Percentiles rank a stretch among this genome's conserved stretches.
Evolutionary conservation across 2,329 filamentous ascomycete genomes (phyloP).

Genomic region (Hypoxylon sp.): DNA sequence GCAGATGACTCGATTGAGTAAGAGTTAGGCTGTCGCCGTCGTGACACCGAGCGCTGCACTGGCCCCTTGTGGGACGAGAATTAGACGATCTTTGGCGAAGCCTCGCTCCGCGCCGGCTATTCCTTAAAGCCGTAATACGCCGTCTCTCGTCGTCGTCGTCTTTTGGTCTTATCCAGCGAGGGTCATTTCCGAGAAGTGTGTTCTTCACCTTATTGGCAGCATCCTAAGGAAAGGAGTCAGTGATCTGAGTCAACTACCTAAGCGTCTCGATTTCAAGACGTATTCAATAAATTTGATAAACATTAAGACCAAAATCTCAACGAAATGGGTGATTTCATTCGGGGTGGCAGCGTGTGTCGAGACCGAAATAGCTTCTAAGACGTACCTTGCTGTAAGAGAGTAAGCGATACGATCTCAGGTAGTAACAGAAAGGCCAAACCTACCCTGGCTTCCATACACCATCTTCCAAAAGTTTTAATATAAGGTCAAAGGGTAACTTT

Average conservation of each 20-base stretch:
- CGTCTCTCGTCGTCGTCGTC: slow-evolving; percentile 66
- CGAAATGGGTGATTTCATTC: background rate
- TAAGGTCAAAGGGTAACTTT: slow-evolving; percentile 65
- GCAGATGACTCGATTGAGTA: slow-evolving; percentile 46
- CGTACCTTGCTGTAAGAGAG: slow-evolving; percentile 57
- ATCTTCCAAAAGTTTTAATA: slow-evolving; percentile 64
- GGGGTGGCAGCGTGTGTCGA: background rate
- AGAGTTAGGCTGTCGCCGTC: slow-evolving; percentile 47
- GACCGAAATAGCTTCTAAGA: background rate
- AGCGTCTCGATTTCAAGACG: background rate
- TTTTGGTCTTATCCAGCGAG: slow-evolving; percentile 69
- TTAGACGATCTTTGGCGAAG: slow-evolving; percentile 48
- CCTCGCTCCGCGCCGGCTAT: slow-evolving; percentile 54
- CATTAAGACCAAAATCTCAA: background rate
- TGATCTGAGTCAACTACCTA: background rate
- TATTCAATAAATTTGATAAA: background rate
- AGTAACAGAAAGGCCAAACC: slow-evolving; percentile 42
- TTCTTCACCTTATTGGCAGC: slow-evolving; percentile 72
- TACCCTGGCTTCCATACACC: slow-evolving; percentile 64
- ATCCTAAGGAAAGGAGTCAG: slow-evolving; percentile 54
- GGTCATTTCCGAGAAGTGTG: slow-evolving; percentile 70
- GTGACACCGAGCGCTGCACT: slow-evolving; percentile 47
- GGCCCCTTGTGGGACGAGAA: slow-evolving; percentile 48
- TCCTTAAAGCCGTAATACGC: slow-evolving; percentile 60
- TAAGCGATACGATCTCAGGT: slow-evolving; percentile 32